These are phyloP conservation scores for Erysimum pusillum DNA, from an alignment of 441 rosid species.

Conservation along the genomic window DNA sequence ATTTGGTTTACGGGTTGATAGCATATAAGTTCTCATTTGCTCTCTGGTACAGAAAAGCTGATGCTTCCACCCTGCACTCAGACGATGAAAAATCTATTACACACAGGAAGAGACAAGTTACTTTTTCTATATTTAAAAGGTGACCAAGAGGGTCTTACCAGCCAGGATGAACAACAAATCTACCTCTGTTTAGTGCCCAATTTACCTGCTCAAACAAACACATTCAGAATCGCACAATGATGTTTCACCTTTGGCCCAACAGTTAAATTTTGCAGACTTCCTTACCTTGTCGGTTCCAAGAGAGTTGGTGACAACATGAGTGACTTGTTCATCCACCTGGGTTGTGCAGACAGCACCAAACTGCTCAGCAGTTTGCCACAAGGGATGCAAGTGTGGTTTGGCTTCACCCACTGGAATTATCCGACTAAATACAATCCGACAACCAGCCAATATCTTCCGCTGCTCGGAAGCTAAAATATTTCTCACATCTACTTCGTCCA, in stretches of 20 bases:
- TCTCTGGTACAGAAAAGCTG: conserved; percentile 94
- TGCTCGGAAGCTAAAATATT: conserved; percentile 88
- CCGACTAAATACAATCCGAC: conserved; percentile 91
- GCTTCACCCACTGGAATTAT: conserved; percentile 94
- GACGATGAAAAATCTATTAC: conserved; percentile 28
- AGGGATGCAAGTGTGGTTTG: conserved; percentile 88
- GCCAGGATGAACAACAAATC: conserved; percentile 93
- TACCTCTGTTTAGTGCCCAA: conserved; percentile 84
- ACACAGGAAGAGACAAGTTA: conserved; percentile 19
- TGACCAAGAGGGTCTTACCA: conserved; percentile 66
- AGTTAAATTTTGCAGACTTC: conserved; percentile 4
- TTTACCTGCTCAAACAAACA: conserved; percentile 76
- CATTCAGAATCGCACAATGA: conserved; percentile 33
- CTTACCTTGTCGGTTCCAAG: conserved; percentile 97
- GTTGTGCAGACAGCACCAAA: conserved; percentile 96
- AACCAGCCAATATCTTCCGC: conserved; percentile 84
- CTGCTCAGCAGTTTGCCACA: conserved; percentile 98
- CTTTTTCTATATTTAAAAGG: conserved; percentile 12
- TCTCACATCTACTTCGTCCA: conserved; percentile 91
- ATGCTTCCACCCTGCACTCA: conserved; percentile 96
- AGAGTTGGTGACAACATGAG: conserved; percentile 96
- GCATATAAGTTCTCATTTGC: conserved; percentile 89
- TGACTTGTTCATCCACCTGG: conserved; percentile 89
- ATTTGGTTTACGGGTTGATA: conserved; percentile 68
- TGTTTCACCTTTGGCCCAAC: conserved; percentile 7